Percentiles rank a stretch among this genome's conserved stretches.
These are phyloP conservation scores for Cladobotryum mycophilum DNA, from an alignment of 2,329 filamentous ascomycete species.

Conservation along the genomic window DNA sequence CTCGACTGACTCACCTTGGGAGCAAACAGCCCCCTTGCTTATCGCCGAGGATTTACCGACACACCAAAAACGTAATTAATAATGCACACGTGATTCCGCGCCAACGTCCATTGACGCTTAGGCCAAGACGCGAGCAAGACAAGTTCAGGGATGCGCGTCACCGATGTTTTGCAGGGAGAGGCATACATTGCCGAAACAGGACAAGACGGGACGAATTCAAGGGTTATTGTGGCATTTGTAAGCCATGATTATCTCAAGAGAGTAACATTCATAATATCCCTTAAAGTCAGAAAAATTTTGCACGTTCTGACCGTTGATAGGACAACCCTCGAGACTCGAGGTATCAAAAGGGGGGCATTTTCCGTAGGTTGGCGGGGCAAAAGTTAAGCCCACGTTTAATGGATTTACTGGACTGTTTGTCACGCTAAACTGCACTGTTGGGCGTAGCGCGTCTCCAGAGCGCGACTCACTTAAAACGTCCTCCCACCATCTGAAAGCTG, in stretches of 20 bases:
- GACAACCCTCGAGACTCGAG: not conserved
- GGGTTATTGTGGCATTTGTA: not conserved
- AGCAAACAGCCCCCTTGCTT: too few relatives aligned
- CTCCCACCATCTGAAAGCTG: not conserved
- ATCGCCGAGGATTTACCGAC: not conserved
- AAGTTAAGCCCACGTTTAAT: slow-evolving; percentile 19
- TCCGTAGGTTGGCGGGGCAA: not conserved
- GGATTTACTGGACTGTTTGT: slow-evolving; percentile 14
- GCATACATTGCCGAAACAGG: not conserved
- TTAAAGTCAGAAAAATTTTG: not conserved
- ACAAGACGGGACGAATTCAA: not conserved
- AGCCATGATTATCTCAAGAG: not conserved
- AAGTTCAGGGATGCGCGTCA: not conserved
- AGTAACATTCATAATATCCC: not conserved
- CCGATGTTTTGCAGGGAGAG: not conserved
- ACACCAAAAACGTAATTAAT: not conserved
- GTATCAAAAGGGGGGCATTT: not conserved
- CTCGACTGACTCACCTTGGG: too few relatives aligned
- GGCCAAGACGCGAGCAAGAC: not conserved
- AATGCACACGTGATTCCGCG: slow-evolving; percentile 1
- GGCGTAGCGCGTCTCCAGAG: not conserved
- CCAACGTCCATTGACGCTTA: not conserved
- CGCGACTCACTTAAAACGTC: not conserved
- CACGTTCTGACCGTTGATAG: not conserved
- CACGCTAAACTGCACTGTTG: not conserved